Conservation (phyloP, 1,139 yeast genomes). For the Meyerozyma smithsonii region DNA sequence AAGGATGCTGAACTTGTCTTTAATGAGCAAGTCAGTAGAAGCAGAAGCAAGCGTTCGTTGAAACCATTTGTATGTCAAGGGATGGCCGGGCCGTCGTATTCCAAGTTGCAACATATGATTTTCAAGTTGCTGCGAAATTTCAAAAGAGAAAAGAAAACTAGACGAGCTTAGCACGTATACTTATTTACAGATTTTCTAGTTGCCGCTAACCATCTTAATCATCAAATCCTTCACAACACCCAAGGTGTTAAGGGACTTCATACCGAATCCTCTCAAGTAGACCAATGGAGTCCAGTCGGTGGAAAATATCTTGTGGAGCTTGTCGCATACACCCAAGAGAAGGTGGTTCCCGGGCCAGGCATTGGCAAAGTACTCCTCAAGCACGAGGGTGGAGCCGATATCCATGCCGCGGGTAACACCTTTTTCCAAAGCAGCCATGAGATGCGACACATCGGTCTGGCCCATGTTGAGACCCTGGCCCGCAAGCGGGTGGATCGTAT, state of each 20-base stretch:
- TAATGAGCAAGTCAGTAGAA: neutral
- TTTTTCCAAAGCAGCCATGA: constrained; percentile 63
- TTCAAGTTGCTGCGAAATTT: constrained; percentile 1
- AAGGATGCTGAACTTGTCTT: constrained; percentile 4
- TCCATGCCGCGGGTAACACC: constrained; percentile 81
- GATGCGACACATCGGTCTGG: constrained; percentile 81
- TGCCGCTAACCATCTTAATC: constrained; percentile 32
- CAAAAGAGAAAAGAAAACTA: too few species aligned
- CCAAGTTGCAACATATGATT: neutral
- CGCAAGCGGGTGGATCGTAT: constrained; percentile 93
- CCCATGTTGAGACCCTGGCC: constrained; percentile 99
- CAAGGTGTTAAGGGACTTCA: constrained; percentile 60
- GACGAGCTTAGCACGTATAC: too few species aligned
- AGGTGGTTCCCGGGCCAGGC: constrained; percentile 78
- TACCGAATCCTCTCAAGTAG: constrained; percentile 68
- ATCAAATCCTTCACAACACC: constrained; percentile 55
- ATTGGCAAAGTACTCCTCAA: constrained; percentile 81
- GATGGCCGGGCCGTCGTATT: constrained; percentile 5
- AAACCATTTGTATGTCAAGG: neutral
- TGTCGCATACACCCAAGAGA: constrained; percentile 84
- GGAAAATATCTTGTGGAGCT: constrained; percentile 81
- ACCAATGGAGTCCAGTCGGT: constrained; percentile 74
- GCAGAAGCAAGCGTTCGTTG: neutral
- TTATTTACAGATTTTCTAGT: constrained; percentile 9
- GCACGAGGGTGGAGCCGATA: constrained; percentile 75